A percentile compares a stretch with the other conserved stretches of the same genome.
These are phyloP conservation scores for Hymenoscyphus albidus DNA, from an alignment of 2,329 filamentous ascomycete species.

Conservation along the genomic window DNA sequence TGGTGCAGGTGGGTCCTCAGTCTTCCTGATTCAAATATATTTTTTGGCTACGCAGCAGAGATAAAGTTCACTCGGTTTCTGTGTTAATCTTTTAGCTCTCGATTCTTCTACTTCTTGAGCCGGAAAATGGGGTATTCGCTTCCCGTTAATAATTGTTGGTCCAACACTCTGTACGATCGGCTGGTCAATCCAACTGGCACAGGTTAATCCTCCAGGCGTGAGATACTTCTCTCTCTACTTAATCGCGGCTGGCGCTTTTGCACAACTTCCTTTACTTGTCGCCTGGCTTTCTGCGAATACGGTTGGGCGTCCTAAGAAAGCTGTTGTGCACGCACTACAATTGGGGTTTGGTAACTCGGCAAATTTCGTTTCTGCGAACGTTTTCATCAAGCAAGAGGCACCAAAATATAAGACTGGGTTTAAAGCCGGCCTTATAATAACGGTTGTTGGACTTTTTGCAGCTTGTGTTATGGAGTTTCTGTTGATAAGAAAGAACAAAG, in stretches of 20 bases:
- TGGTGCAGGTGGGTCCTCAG: neutral
- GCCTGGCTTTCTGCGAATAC: neutral
- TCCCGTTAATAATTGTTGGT: neutral
- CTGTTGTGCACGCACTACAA: neutral
- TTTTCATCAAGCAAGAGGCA: slow-evolving; percentile 6
- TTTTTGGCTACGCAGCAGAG: too few relatives aligned
- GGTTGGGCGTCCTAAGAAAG: neutral
- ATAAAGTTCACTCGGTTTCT: too few relatives aligned
- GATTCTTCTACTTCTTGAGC: neutral
- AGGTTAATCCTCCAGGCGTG: neutral
- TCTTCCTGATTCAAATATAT: too few relatives aligned
- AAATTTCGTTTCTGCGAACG: slow-evolving; percentile 2
- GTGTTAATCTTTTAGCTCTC: too few relatives aligned
- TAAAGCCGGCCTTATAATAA: slow-evolving; percentile 1
- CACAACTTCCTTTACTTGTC: neutral
- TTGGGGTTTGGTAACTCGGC: slow-evolving; percentile 8
- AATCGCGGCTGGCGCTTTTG: neutral
- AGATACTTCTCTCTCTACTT: slow-evolving; percentile 6
- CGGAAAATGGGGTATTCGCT: neutral
- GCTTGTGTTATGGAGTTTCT: neutral
- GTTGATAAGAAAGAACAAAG: neutral
- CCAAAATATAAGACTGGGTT: slow-evolving; percentile 7
- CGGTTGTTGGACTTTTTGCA: slow-evolving; percentile 1
- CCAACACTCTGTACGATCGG: neutral
- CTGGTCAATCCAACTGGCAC: neutral